Evolutionary conservation across 192 early-diverging fungal genomes (phyloP), one percentile per base, ranked within the genome.

Genomic region (Mortierella claussenii): DNA sequence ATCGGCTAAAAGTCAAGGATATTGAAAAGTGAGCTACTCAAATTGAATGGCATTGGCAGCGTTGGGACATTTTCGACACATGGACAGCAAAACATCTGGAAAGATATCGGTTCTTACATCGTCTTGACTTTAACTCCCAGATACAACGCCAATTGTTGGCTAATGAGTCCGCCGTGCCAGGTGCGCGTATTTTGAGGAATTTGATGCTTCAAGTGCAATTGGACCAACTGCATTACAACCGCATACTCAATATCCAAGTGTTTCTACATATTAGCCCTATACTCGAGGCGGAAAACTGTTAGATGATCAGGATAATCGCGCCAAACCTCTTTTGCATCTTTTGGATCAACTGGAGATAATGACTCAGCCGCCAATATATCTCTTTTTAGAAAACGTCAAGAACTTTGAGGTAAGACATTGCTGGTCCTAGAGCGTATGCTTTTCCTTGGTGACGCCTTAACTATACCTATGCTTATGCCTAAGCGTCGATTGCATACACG

Each of bases 111-210:
- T n/a, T n/a, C n/a, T n/a, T n/a, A n/a, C n/a, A n/a, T n/a, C n/a
- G n/a, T n/a, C n/a, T n/a, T n/a, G n/a, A n/a, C 21, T 5, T 4
- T 3, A 10, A n/a, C 8, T 10, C 23, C 12, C 67, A 87, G 79
- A 78, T 85, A 90, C 63, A 65, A 86, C 11, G 91, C 92, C 1
- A 86, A 92, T 68, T 90, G 89, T 50, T 97, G 96, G 96, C 82
- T 98, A 10, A 82, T 96, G 50, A 93, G 91, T 57, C 96, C 96
- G 27, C 96, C 96, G 0, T 98, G 96, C 60, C 96, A 98, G 79
- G 87, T 88, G 13, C 37, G 7, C 37, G 7, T 40, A 40, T 44
- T 8, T 47, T 2, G 17, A 10, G n/a, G 4, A 17, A 32, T 24
- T 57, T 21, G 20, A 10, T 18, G 1, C 10, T 37, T 40, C 3